phyloP scores from a whole-genome alignment of 225 moss, liverwort and hornwort species.

The Pseudoscleropodium purum region DNA sequence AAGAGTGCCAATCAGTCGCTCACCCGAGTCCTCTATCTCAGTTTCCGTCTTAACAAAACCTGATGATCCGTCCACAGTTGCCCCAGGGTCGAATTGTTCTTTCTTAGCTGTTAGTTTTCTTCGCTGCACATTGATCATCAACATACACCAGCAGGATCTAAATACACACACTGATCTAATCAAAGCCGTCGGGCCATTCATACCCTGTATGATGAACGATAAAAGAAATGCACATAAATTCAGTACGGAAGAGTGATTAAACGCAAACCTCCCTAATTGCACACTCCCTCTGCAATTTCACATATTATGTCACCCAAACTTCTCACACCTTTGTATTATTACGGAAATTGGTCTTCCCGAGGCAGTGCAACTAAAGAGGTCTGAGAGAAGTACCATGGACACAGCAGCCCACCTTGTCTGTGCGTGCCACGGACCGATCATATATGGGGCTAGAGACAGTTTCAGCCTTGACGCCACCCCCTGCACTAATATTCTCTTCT shows the following conservation, averaged over 20 bases:
- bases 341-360: not conserved
- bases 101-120: conserved; percentile 24
- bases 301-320: not conserved
- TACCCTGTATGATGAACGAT: not conserved
- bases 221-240: not conserved
- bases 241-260: not conserved
- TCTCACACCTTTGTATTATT: not conserved
- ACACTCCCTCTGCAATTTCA: not conserved
- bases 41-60: conserved; percentile 16
- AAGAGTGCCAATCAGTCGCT: not conserved
- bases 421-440: not conserved
- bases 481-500: conserved; percentile 2
- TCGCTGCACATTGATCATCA: conserved; percentile 18
- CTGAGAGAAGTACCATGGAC: conserved; percentile 8
- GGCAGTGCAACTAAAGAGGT: not conserved
- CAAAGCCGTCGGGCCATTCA: not conserved
- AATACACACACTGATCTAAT: not conserved
- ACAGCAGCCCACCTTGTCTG: conserved; percentile 44
- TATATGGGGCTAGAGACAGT: not conserved
- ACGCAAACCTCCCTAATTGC: not conserved
- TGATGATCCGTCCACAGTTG: not conserved
- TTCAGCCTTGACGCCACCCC: conserved; percentile 14
- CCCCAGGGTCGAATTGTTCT: conserved; percentile 15
- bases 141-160: not conserved
- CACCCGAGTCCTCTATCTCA: conserved; percentile 46